Conservation (phyloP, 768 basidiomycete species). For the Mycena leptocephala region DNA sequence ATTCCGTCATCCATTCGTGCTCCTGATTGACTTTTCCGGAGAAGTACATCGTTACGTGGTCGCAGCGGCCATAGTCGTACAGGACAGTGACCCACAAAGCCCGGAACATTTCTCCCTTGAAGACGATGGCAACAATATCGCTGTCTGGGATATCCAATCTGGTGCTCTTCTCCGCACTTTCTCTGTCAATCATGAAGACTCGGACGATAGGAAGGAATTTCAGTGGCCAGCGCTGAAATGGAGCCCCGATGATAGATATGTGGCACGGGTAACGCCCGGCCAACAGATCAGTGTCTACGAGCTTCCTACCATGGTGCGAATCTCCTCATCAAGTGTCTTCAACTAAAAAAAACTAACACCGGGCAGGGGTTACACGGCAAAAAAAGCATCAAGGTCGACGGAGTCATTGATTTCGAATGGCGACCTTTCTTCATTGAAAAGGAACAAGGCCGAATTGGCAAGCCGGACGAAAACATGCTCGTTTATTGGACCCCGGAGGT, state of each 20-base stretch:
- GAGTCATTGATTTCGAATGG: slow-evolving; percentile 99
- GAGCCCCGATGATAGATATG: slow-evolving; percentile 97
- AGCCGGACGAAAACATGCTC: slow-evolving; percentile 95
- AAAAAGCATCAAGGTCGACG: slow-evolving; percentile 97
- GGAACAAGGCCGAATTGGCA: too few species aligned
- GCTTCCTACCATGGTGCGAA: slow-evolving; percentile 94
- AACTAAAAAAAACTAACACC: too few species aligned
- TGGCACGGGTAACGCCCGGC: slow-evolving; percentile 90
- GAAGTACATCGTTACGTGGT: slow-evolving; percentile 97
- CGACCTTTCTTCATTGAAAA: too few species aligned
- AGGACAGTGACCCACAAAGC: slow-evolving; percentile 85
- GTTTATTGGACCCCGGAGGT: slow-evolving; percentile 99
- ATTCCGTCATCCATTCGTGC: slow-evolving; percentile 97
- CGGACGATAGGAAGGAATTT: slow-evolving; percentile 83
- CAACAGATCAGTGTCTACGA: slow-evolving; percentile 98
- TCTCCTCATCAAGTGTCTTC: too few species aligned
- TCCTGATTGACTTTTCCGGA: slow-evolving; percentile 98
- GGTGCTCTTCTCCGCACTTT: slow-evolving; percentile 95
- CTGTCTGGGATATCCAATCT: slow-evolving; percentile 97
- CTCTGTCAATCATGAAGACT: slow-evolving; percentile 74
- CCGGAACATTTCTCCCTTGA: slow-evolving; percentile 91
- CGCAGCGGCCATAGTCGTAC: slow-evolving; percentile 93
- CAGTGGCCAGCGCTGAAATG: slow-evolving; percentile 98
- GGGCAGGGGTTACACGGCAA: slow-evolving; percentile 94
- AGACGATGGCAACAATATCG: slow-evolving; percentile 97